Percentiles rank a stretch among this genome's conserved stretches.
Conservation (phyloP, 257 asterid species). For the Fraxinus americana region DNA sequence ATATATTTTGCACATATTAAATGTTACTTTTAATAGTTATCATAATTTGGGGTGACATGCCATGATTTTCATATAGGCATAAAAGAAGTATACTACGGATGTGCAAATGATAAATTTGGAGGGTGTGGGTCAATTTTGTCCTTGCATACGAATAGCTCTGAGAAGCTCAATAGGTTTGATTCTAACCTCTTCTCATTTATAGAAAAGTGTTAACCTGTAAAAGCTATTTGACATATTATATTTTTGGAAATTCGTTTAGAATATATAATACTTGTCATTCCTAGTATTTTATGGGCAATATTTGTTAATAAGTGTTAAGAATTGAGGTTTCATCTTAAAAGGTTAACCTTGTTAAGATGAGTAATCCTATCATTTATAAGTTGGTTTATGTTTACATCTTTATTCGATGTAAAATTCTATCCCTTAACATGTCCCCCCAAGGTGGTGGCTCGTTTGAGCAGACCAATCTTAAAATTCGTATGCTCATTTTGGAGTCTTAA, state of each 20-base stretch:
- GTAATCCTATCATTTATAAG: too few relatives aligned
- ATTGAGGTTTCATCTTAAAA: too few relatives aligned
- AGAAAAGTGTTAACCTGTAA: conserved; percentile 15
- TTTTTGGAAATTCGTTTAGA: not conserved
- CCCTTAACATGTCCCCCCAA: too few relatives aligned
- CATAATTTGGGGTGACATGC: conserved; percentile 16
- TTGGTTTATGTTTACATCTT: too few relatives aligned
- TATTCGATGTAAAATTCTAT: too few relatives aligned
- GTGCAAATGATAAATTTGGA: conserved; percentile 93
- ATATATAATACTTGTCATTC: not conserved
- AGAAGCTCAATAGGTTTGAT: conserved; percentile 47
- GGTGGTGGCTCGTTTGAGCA: too few relatives aligned
- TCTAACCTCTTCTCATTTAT: conserved; percentile 5
- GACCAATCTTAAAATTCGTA: too few relatives aligned
- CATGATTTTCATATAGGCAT: conserved; percentile 48
- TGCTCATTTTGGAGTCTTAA: too few relatives aligned
- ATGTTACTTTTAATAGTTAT: conserved; percentile 22
- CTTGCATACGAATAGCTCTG: conserved; percentile 51
- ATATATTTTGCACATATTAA: conserved; percentile 14
- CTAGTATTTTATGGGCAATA: conserved; percentile 14
- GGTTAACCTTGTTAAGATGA: too few relatives aligned
- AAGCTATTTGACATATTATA: not conserved
- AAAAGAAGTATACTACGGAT: conserved; percentile 74
- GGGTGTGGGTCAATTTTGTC: conserved; percentile 93
- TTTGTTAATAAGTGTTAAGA: not conserved